These are phyloP conservation scores for Arthonia radiata DNA, from an alignment of 495 filamentous ascomycete species.

Conservation along the genomic window DNA sequence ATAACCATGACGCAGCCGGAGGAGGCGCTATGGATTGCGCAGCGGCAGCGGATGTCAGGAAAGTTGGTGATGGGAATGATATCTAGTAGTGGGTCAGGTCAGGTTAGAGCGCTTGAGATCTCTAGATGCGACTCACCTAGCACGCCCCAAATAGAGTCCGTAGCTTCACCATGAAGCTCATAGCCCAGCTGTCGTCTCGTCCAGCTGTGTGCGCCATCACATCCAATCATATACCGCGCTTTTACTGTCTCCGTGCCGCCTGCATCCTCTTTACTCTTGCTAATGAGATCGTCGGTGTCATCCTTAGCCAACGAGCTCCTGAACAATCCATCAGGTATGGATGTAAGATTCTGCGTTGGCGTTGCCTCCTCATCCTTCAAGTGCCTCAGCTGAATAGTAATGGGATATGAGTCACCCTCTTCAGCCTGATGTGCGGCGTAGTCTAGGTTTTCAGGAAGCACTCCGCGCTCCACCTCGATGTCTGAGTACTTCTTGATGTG, in stretches of 20 bases:
- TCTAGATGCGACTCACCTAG: no score
- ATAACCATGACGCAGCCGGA: conserved; percentile 44
- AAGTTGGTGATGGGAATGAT: no score
- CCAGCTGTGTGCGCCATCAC: conserved; percentile 40
- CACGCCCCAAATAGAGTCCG: conserved; percentile 37
- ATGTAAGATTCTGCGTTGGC: conserved; percentile 13
- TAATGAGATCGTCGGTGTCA: conserved; percentile 28
- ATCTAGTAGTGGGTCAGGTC: no score
- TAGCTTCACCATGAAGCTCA: conserved; percentile 33
- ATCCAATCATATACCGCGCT: conserved; percentile 42
- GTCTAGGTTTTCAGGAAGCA: conserved; percentile 8
- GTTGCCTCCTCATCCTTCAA: conserved; percentile 13
- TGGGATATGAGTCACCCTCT: conserved; percentile 24
- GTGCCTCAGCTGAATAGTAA: conserved; percentile 15
- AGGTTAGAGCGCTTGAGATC: no score
- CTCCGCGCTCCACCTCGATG: conserved; percentile 10
- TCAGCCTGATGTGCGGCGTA: conserved; percentile 17
- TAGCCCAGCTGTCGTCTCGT: conserved; percentile 32
- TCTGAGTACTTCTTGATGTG: conserved; percentile 9
- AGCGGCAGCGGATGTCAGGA: conserved; percentile 40
- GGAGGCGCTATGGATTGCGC: conserved; percentile 37
- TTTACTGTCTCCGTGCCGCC: conserved; percentile 18
- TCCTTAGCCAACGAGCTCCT: conserved; percentile 25
- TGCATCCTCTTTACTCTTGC: conserved; percentile 11
- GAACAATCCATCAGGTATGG: conserved; percentile 21